phyloP scores from a whole-genome alignment of 2,329 filamentous ascomycete species.

The Hirsutella thompsonii region DNA sequence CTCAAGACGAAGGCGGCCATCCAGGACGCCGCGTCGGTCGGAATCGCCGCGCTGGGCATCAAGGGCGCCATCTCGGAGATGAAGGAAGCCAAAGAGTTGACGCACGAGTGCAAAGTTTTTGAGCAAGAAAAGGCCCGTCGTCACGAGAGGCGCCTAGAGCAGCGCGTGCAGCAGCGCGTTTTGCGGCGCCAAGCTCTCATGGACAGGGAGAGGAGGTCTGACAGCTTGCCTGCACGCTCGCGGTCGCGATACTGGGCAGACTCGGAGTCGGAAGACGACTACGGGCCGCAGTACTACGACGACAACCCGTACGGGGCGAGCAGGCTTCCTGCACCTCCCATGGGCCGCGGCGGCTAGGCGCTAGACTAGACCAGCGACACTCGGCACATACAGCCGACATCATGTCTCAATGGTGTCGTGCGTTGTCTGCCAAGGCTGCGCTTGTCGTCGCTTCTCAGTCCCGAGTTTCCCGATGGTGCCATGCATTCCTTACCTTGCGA shows the following conservation, averaged over 20 bases:
- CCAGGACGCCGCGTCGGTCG: conserved; percentile 45
- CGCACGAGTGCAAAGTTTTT: conserved; percentile 35
- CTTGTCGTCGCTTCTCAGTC: too few relatives aligned
- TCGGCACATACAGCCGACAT: neutral
- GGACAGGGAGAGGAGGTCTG: conserved; percentile 26
- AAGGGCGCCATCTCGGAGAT: conserved; percentile 42
- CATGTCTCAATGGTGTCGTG: neutral
- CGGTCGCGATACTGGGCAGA: conserved; percentile 20
- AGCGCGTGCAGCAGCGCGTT: conserved; percentile 14
- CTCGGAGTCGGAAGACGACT: conserved; percentile 25
- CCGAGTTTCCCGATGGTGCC: neutral
- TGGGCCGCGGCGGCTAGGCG: conserved; percentile 5
- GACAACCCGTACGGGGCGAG: conserved; percentile 31
- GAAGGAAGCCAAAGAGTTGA: conserved; percentile 39
- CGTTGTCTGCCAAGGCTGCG: too few relatives aligned
- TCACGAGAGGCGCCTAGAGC: conserved; percentile 33
- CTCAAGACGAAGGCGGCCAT: conserved; percentile 43
- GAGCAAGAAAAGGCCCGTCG: conserved; percentile 34
- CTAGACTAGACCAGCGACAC: neutral
- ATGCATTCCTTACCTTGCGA: neutral
- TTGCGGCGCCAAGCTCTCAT: conserved; percentile 12
- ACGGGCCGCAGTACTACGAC: conserved; percentile 31
- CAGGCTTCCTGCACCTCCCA: conserved; percentile 23
- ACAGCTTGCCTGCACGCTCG: conserved; percentile 30
- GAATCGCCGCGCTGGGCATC: conserved; percentile 44